A percentile compares a stretch with the other conserved stretches of the same genome.
Conservation (phyloP, 805 yeast species). For the Wickerhamiella lipophila region DNA sequence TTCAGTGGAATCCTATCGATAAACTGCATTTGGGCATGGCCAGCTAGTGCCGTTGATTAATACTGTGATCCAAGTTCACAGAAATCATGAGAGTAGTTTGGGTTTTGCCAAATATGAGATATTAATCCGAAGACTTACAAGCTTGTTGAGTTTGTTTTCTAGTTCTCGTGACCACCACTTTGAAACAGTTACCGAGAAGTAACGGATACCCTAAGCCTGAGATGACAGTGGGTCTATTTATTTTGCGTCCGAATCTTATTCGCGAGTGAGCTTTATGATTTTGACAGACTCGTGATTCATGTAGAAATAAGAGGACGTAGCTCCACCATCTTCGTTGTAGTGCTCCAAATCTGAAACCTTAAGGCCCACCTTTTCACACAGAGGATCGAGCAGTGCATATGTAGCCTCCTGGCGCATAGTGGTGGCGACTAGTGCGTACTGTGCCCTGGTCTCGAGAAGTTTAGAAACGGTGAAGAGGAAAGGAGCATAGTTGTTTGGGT, state of each 20-base stretch:
- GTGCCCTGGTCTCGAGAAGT: constrained; percentile 18
- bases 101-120: too few relatives aligned
- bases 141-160: too few relatives aligned
- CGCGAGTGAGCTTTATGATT: constrained; percentile 1
- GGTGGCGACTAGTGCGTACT: constrained; percentile 44
- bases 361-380: constrained; percentile 1
- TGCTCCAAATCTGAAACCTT: background rate
- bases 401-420: constrained; percentile 58
- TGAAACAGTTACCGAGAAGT: background rate
- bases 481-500: constrained; percentile 42
- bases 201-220: background rate
- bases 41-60: too few relatives aligned
- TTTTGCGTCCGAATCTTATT: background rate
- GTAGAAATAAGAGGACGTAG: constrained; percentile 9
- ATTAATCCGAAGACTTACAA: too few relatives aligned
- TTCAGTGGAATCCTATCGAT: too few relatives aligned
- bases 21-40: too few relatives aligned
- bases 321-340: background rate
- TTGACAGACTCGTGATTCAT: constrained; percentile 9
- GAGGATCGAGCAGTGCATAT: constrained; percentile 16
- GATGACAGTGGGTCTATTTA: background rate
- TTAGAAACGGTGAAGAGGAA: constrained; percentile 38
- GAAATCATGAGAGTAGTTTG: too few relatives aligned
- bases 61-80: too few relatives aligned
- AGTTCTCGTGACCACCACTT: too few relatives aligned